Percentiles rank a stretch among this genome's conserved stretches.
These are phyloP conservation scores for Paramecium biaurelia DNA, from an alignment of 73 alveolate genomes.

Conservation along the genomic window DNA sequence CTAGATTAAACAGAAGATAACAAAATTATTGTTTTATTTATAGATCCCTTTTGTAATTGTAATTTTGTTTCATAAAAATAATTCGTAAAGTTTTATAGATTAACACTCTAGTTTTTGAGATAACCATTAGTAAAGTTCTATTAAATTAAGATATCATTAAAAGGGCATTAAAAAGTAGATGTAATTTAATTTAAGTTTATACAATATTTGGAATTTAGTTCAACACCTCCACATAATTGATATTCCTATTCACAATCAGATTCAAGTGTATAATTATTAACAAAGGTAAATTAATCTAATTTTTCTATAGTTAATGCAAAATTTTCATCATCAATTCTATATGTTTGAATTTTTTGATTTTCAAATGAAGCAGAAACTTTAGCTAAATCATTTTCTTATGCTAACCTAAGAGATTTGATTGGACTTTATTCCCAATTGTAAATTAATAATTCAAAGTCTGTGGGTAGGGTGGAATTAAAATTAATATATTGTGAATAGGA, in stretches of 20 bases:
- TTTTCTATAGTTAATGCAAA: background rate
- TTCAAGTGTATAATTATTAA: background rate
- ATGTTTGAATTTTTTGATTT: background rate
- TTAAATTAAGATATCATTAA: background rate
- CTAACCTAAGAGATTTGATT: background rate
- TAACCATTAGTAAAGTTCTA: background rate
- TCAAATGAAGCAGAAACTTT: background rate
- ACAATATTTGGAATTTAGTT: background rate
- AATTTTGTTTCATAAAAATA: background rate
- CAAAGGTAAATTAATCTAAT: background rate
- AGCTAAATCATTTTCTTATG: background rate
- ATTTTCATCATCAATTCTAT: background rate
- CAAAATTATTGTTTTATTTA: background rate
- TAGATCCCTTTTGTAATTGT: background rate
- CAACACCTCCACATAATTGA: conserved; percentile 20
- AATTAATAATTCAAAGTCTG: background rate
- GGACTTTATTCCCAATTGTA: conserved; percentile 11
- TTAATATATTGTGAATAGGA: background rate
- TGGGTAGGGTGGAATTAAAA: background rate
- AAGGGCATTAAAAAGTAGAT: background rate
- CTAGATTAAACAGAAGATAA: background rate
- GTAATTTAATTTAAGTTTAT: background rate
- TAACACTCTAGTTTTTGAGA: background rate
- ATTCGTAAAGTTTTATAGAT: background rate
- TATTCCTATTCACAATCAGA: background rate